Percentiles rank a stretch among this genome's conserved stretches.
Evolutionary conservation across 306 rosid genomes (phyloP).

Genomic region (Ormosia emarginata): DNA sequence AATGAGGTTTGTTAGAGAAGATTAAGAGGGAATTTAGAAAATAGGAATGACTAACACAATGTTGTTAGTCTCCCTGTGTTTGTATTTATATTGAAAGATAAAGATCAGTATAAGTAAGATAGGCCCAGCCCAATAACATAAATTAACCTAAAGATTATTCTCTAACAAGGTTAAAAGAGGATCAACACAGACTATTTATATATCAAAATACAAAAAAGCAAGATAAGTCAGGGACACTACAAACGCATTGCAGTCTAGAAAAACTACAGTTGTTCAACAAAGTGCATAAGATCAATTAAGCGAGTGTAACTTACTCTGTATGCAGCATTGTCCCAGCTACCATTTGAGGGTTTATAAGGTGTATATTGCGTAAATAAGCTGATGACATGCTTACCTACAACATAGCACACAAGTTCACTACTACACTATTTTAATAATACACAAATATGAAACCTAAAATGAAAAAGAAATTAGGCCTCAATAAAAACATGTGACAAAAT

Average conservation of each 20-base stretch:
- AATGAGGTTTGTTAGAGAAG: neutral
- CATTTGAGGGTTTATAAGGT: conserved; percentile 60
- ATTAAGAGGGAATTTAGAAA: too few relatives aligned
- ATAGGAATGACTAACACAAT: too few relatives aligned
- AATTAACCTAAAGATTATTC: too few relatives aligned
- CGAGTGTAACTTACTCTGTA: conserved; percentile 49
- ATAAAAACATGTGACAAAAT: neutral
- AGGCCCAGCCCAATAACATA: too few relatives aligned
- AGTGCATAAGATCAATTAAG: neutral
- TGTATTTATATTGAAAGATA: too few relatives aligned
- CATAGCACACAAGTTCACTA: neutral
- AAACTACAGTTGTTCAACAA: neutral
- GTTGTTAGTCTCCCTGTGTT: too few relatives aligned
- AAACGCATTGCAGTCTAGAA: neutral
- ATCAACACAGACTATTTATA: neutral
- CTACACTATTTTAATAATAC: neutral
- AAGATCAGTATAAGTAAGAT: too few relatives aligned
- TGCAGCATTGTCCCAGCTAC: conserved; percentile 57
- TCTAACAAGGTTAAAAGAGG: neutral
- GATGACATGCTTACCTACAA: conserved; percentile 68
- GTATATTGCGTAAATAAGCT: conserved; percentile 68
- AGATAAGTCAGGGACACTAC: neutral
- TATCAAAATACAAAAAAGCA: neutral
- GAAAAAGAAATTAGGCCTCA: neutral
- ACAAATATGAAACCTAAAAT: neutral